Base-by-base conservation (phyloP, 371 early-diverging fungal species). In the Saksenaea vasiformis region DNA sequence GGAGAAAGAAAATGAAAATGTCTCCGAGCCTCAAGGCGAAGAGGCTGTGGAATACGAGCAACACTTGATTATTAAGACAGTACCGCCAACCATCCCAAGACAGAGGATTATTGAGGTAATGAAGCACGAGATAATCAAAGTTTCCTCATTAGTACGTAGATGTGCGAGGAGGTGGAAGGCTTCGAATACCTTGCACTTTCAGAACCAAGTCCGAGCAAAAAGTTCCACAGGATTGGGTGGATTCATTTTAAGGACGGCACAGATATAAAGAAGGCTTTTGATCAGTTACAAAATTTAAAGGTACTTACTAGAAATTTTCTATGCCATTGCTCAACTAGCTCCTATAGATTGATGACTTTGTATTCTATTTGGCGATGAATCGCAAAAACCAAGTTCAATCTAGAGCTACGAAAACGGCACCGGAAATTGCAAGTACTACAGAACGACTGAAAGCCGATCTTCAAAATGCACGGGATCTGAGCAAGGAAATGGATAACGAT, bases 191-290 rank as follows among this genome's bases (percentile, higher is more conserved):
- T 96, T n/a, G 88, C 90, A 1, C 76, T 98, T 17, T 91, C 94
- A 14, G 97, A 96, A 62, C 97, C 98, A 13, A 88, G 89, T 35
- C 87, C 92, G 4, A 84, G 80, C 68, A 91, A 91, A 70, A 89
- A 91, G 64, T 91, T 91, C 71, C 89, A 91, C 74, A 89, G 98
- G 19, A 82, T 94, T 59, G 98, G 96, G 8, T 98, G 98, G 98
- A 87, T 95, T 66, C 87, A 90, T 19, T 96, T 96, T 58, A 85
- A 89, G 59, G 80, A 88, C 37, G 95, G 91, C 17, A 90, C 92
- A 3, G 90, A 95, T 68, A 81, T 95, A 68, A 85, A 90, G 27
- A 79, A 78, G 54, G 92, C 91, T 14, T 74, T 90, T 68, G 83
- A 86, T 19, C 72, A 71, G 31, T 72, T 95, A 61, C 85, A 91